phyloP scores from a whole-genome alignment of 148 eudicot species.

The Beta vulgaris region DNA sequence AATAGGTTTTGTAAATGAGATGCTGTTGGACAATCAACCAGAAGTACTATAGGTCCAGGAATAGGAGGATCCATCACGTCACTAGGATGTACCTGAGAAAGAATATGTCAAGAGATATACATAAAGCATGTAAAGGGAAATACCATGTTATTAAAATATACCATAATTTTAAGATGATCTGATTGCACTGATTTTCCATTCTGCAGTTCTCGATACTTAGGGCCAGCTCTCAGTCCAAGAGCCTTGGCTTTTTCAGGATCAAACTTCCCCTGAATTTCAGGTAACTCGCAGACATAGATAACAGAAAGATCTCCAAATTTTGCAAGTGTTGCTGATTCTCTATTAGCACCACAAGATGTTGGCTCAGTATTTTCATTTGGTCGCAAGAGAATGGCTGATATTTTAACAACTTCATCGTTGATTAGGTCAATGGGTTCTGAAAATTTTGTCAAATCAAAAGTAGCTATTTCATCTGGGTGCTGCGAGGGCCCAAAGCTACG shows the following conservation, averaged over 20 bases:
- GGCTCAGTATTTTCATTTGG: slow-evolving; percentile 33
- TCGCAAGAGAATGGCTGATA: slow-evolving; percentile 77
- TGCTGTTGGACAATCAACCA: slow-evolving; percentile 86
- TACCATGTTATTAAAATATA: slow-evolving; percentile 16
- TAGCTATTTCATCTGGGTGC: slow-evolving; percentile 33
- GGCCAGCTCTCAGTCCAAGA: slow-evolving; percentile 80
- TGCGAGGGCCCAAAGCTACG: slow-evolving; percentile 67
- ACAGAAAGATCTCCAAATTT: slow-evolving; percentile 85
- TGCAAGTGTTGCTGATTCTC: slow-evolving; percentile 15
- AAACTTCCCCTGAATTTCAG: slow-evolving; percentile 86
- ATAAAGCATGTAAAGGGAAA: slow-evolving; percentile 1
- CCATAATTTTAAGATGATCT: slow-evolving; percentile 66
- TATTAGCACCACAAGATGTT: slow-evolving; percentile 17
- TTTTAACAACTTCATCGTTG: slow-evolving; percentile 77
- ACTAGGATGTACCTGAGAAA: slow-evolving; percentile 72
- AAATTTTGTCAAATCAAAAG: slow-evolving; percentile 31
- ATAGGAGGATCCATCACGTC: slow-evolving; percentile 86
- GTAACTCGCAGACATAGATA: slow-evolving; percentile 75
- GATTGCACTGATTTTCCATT: slow-evolving; percentile 65
- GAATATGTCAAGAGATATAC: background rate
- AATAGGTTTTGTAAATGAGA: slow-evolving; percentile 60
- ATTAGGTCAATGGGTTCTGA: slow-evolving; percentile 58
- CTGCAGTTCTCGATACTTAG: slow-evolving; percentile 80
- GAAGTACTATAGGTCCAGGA: slow-evolving; percentile 83
- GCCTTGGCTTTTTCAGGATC: slow-evolving; percentile 79